phyloP scores from a whole-genome alignment of 2,329 filamentous ascomycete species.

The Thelonectria rubi region DNA sequence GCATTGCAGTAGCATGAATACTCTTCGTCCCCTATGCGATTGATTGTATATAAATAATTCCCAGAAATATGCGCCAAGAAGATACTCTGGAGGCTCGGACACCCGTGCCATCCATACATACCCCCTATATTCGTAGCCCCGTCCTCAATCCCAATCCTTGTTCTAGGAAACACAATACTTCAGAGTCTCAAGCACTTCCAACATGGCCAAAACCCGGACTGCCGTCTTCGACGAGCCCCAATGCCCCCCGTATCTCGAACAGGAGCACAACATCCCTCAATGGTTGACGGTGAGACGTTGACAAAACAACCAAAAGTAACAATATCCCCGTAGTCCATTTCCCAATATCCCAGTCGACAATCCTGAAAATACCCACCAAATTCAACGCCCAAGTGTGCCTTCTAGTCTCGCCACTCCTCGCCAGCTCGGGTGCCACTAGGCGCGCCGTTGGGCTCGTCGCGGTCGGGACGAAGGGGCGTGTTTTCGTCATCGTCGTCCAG shows the following conservation, averaged over 20 bases:
- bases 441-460: conserved; percentile 39
- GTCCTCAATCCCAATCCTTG: conserved; percentile 11
- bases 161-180: neutral
- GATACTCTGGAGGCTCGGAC: neutral
- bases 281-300: neutral
- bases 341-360: conserved; percentile 17
- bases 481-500: conserved; percentile 64
- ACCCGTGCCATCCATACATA: conserved; percentile 1
- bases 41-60: neutral
- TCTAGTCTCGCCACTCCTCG: conserved; percentile 57
- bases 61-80: neutral
- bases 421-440: conserved; percentile 55
- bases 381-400: neutral
- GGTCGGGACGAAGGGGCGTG: conserved; percentile 45
- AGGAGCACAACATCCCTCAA: neutral
- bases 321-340: conserved; percentile 17
- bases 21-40: neutral
- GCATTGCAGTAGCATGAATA: too few relatives aligned
- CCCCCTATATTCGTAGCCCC: conserved; percentile 15
- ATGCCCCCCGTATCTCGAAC: too few relatives aligned
- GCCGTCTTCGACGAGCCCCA: too few relatives aligned
- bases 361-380: conserved; percentile 8
- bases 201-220: too few relatives aligned
- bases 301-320: conserved; percentile 8
- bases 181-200: neutral